Evolutionary conservation across 2,329 filamentous ascomycete genomes (phyloP), one percentile per base, ranked within the genome.

Genomic region (Massarina eburnea): DNA sequence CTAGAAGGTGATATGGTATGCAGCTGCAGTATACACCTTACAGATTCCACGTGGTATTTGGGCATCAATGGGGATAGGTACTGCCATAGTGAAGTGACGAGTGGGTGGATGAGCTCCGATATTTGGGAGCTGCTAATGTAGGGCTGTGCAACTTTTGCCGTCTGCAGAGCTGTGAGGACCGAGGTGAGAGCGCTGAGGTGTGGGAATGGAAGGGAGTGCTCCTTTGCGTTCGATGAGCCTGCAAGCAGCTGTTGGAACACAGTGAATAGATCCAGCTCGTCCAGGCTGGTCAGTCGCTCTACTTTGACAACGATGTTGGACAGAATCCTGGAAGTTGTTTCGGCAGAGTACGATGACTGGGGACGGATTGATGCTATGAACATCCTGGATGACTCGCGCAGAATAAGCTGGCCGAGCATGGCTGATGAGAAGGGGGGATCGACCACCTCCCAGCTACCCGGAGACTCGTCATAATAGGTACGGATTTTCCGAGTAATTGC

Each of bases 21-120:
- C 41, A 99, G 74, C 54, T 90, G 84, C 89, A 94, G 95, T 30
- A 99, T 74, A 56, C 84, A 86, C 46, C 88, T 84, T 8, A 95
- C 89, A 15, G 91, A 86, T 72, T 99, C 95, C 24, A 99, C 91
- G 62, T 97, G 94, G 56, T 92, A 95, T 64, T 96, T 96, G 0
- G 91, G 91, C 51, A 86, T 85, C 10, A 84, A 79, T n/a, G 89
- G 85, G 0, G 90, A 88, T 30, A 99, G 73, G 60, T 89, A 90
- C 4, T 75, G 70, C 94, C 94, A 99, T 0, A 92, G 79, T 45
- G 85, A 80, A 1, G 76, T 76, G 14, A 94, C 84, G 18, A 97
- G 73, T 21, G 81, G 78, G 17, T 82, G 77, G 4, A 92, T 80
- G 8, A 95, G 72, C 44, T 74, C 78, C 44, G 77, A 85, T 39